phyloP scores from a whole-genome alignment of 176 grass and related monocot genomes.

The Tillandsia leiboldiana region DNA sequence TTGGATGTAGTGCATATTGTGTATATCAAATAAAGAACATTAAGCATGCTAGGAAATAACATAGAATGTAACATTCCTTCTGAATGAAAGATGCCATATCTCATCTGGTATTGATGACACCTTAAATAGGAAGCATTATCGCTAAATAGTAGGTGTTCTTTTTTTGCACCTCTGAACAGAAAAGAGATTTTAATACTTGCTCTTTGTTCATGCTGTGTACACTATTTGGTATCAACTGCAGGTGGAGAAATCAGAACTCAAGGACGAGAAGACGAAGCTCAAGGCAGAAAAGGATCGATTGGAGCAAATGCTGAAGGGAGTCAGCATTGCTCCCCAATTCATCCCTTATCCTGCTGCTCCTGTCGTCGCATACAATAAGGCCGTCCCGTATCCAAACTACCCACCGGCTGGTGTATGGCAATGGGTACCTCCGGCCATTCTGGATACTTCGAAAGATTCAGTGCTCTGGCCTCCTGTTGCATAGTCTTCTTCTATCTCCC shows the following conservation, averaged over 20 bases:
- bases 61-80: background rate
- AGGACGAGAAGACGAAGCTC: constrained; percentile 78
- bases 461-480: constrained; percentile 89
- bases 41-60: too few species aligned
- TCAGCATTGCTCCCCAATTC: constrained; percentile 28
- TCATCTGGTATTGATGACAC: background rate
- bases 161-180: too few species aligned
- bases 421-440: constrained; percentile 82
- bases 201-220: background rate
- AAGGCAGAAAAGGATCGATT: constrained; percentile 77
- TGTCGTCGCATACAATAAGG: background rate
- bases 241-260: constrained; percentile 74
- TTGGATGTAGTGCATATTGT: too few species aligned
- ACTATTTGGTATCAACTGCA: constrained; percentile 16
- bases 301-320: constrained; percentile 73
- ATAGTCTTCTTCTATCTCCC: constrained; percentile 16
- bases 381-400: constrained; percentile 41
- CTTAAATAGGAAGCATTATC: too few species aligned
- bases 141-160: too few species aligned
- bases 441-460: constrained; percentile 88
- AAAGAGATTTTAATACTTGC: background rate
- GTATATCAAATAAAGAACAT: too few species aligned
- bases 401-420: constrained; percentile 65
- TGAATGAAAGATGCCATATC: background rate
- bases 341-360: constrained; percentile 36